Conservation (phyloP, 345 rosid genomes). For the Mallotus nudiflorus region DNA sequence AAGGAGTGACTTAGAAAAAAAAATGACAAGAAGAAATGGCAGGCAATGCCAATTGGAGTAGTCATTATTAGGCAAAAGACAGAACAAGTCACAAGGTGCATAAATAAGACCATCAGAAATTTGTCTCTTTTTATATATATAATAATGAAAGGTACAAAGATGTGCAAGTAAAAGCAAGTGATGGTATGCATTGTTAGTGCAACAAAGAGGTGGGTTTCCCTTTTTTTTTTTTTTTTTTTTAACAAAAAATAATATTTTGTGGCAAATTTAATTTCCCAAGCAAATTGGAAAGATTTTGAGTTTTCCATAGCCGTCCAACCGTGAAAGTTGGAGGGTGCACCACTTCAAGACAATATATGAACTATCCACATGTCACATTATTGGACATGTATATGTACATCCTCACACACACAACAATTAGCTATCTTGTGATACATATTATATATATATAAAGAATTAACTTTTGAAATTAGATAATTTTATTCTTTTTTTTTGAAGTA, state of each 20-base stretch:
- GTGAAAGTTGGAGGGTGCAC: neutral
- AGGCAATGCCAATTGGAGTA: neutral
- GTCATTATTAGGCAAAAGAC: neutral
- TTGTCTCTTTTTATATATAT: neutral
- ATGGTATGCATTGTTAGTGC: too few species aligned
- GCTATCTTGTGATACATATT: too few species aligned
- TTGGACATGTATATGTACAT: too few species aligned
- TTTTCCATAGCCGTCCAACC: neutral
- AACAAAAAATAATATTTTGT: neutral
- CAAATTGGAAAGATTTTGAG: neutral
- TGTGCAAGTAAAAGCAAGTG: neutral
- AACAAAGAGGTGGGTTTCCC: too few species aligned
- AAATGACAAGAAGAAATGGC: neutral
- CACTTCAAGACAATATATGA: neutral
- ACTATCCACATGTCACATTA: too few species aligned
- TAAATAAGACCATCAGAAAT: neutral
- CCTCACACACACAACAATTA: too few species aligned
- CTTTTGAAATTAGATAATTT: too few species aligned
- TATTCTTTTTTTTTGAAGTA: too few species aligned
- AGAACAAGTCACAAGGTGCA: constrained; percentile 6
- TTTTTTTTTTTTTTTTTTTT: too few species aligned
- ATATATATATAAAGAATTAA: too few species aligned
- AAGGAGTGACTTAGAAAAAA: neutral
- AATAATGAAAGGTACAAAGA: neutral
- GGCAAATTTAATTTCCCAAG: neutral